Evolutionary conservation across 108 stramenopile species (phyloP).

Genomic region (Halocafeteria seosinensis): DNA sequence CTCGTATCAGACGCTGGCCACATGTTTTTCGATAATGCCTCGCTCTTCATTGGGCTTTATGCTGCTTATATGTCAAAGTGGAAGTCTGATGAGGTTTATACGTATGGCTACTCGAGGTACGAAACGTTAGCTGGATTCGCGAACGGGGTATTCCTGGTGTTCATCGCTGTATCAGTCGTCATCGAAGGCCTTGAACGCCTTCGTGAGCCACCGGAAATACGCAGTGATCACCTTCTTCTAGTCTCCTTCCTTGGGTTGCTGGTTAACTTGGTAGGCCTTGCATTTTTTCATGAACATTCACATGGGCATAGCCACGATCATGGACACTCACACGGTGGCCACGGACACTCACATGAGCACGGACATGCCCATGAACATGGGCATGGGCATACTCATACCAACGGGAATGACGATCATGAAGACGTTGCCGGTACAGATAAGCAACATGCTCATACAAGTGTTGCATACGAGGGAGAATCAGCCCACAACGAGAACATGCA

Average conservation of each 20-base stretch:
- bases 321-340: slow-evolving; percentile 5
- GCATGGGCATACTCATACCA: background rate
- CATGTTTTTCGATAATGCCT: slow-evolving; percentile 7
- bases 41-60: slow-evolving; percentile 6
- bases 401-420: no score
- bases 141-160: slow-evolving; percentile 6
- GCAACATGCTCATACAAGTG: no score
- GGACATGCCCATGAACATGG: background rate
- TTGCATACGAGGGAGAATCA: no score
- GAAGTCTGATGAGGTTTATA: background rate
- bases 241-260: background rate
- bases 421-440: no score
- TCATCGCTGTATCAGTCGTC: slow-evolving; percentile 2
- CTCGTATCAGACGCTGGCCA: slow-evolving; percentile 10
- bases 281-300: slow-evolving; percentile 7
- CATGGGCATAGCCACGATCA: slow-evolving; percentile 4
- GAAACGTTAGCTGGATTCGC: slow-evolving; percentile 5
- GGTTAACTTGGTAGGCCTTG: slow-evolving; percentile 12
- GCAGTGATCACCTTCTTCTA: background rate
- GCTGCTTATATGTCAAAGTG: slow-evolving; percentile 3
- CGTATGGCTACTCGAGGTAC: background rate
- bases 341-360: slow-evolving; percentile 3
- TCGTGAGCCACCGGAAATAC: slow-evolving; percentile 5
- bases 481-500: slow-evolving; percentile 11
- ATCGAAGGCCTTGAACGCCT: slow-evolving; percentile 3